Percentiles rank a stretch among this genome's conserved stretches.
Evolutionary conservation across 768 basidiomycete species (phyloP).

Genomic region (Bullera alba): DNA sequence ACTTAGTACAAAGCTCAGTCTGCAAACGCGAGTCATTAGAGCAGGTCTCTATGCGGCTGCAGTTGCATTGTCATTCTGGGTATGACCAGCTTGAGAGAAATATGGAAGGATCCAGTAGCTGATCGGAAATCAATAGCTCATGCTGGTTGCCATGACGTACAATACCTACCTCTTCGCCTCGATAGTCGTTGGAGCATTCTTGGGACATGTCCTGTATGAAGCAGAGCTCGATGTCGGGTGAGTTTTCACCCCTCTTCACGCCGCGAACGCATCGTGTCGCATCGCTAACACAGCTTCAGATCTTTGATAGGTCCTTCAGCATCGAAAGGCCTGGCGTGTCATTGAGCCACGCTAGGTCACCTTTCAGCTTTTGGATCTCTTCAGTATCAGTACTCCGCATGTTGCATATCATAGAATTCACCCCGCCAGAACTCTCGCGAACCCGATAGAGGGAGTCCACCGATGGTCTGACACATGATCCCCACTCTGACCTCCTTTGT

Average conservation of each 20-base stretch:
- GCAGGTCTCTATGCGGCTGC: constrained; percentile 61
- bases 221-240: constrained; percentile 58
- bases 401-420: no score
- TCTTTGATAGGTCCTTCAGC: not conserved
- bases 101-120: not conserved
- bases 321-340: not conserved
- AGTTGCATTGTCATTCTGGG: constrained; percentile 53
- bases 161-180: constrained; percentile 83
- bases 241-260: no score
- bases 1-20: constrained; percentile 10
- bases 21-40: constrained; percentile 16
- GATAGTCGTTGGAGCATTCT: constrained; percentile 69
- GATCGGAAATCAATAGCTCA: constrained; percentile 42
- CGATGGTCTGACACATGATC: no score
- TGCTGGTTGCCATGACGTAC: constrained; percentile 96
- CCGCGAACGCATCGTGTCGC: not conserved
- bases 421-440: no score
- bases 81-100: constrained; percentile 13
- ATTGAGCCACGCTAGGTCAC: no score
- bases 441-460: no score
- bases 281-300: not conserved
- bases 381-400: no score
- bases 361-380: no score
- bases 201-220: constrained; percentile 75
- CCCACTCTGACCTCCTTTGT: no score